A percentile compares a stretch with the other conserved stretches of the same genome.
Evolutionary conservation across 2,329 filamentous ascomycete genomes (phyloP).

Genomic region (Colletotrichum liaoningense): DNA sequence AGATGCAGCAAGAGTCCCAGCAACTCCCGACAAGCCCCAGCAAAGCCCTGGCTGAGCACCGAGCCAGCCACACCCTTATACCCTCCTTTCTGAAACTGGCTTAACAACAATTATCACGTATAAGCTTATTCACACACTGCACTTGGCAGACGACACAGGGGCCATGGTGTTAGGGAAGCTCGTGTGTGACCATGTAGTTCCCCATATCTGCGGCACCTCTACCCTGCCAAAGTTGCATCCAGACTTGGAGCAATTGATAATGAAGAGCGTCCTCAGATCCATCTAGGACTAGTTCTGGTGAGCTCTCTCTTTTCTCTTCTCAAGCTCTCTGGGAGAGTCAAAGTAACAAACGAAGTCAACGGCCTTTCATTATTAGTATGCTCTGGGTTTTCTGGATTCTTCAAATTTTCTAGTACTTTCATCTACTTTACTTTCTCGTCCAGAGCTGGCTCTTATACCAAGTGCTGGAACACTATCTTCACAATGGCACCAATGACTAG

Average conservation of each 20-base stretch:
- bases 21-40: conserved; percentile 9
- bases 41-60: conserved; percentile 12
- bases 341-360: conserved; percentile 16
- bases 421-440: conserved; percentile 11
- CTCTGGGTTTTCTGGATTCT: conserved; percentile 15
- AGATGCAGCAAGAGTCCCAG: conserved; percentile 10
- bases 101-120: conserved; percentile 32
- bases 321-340: conserved; percentile 37
- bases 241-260: conserved; percentile 31
- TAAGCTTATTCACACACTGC: conserved; percentile 33
- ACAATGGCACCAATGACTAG: conserved; percentile 32
- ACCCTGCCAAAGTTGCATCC: conserved; percentile 18
- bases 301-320: conserved; percentile 13
- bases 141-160: conserved; percentile 27
- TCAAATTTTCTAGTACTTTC: conserved; percentile 9
- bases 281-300: neutral
- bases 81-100: conserved; percentile 34
- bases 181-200: conserved; percentile 13
- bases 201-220: conserved; percentile 26
- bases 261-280: conserved; percentile 22
- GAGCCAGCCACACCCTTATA: conserved; percentile 15
- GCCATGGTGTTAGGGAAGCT: conserved; percentile 23
- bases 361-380: conserved; percentile 25
- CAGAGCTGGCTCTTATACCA: conserved; percentile 28
- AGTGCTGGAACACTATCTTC: conserved; percentile 29